phyloP scores from a whole-genome alignment of 2,329 filamentous ascomycete species.

The Pestalotiopsis sp. region DNA sequence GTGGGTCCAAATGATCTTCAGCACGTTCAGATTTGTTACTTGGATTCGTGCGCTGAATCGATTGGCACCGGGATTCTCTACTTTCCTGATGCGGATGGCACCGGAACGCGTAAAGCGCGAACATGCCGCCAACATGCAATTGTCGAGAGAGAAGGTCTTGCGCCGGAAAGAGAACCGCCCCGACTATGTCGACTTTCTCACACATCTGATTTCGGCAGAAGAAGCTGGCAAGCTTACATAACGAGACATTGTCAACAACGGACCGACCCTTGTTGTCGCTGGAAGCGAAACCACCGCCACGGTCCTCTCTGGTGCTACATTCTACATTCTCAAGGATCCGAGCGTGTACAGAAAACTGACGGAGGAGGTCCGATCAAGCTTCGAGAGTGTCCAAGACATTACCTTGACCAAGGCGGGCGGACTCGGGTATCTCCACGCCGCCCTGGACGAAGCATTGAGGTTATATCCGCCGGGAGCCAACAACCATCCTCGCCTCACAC shows the following conservation, averaged over 20 bases:
- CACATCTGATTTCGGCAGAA: not conserved
- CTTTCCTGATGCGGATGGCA: not conserved
- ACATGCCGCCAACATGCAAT: not conserved
- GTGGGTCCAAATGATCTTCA: slow-evolving; percentile 21
- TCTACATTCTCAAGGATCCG: slow-evolving; percentile 36
- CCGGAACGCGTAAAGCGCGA: not conserved
- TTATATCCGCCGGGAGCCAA: slow-evolving; percentile 35
- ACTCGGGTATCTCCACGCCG: slow-evolving; percentile 40
- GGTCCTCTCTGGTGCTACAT: slow-evolving; percentile 41
- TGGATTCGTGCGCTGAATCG: not conserved
- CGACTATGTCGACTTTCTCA: not conserved
- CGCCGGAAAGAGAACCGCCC: not conserved
- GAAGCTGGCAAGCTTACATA: slow-evolving; percentile 5
- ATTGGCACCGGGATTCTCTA: not conserved
- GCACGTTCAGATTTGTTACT: not conserved
- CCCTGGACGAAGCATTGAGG: slow-evolving; percentile 42
- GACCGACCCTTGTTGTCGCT: slow-evolving; percentile 22
- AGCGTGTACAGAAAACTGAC: slow-evolving; percentile 31
- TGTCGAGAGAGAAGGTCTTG: not conserved
- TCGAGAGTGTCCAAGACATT: slow-evolving; percentile 39
- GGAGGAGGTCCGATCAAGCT: slow-evolving; percentile 39
- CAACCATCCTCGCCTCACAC: slow-evolving; percentile 19
- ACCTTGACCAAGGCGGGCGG: slow-evolving; percentile 28
- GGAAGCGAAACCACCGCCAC: slow-evolving; percentile 51
- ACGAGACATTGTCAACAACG: slow-evolving; percentile 10